A percentile compares a stretch with the other conserved stretches of the same genome.
Evolutionary conservation across 176 grass and related monocot genomes (phyloP).

Genomic region (Triticum monococcum): DNA sequence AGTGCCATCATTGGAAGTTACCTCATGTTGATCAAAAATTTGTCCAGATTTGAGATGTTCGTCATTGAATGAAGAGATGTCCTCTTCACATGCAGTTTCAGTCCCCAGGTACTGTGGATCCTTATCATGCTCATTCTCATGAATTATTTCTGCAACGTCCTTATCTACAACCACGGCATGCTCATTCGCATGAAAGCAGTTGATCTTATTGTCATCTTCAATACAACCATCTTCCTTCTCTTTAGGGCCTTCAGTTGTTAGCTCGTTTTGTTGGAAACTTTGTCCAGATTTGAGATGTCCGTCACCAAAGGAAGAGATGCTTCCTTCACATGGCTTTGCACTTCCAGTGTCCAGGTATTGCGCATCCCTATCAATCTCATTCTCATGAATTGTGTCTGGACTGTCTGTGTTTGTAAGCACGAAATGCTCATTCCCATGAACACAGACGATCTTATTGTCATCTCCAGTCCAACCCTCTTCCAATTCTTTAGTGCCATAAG

Average conservation of each 20-base stretch:
- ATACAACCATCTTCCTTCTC: slow-evolving; percentile 37
- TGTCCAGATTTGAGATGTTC: slow-evolving; percentile 39
- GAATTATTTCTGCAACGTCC: neutral
- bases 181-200: neutral
- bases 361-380: slow-evolving; percentile 14
- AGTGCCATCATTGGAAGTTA: slow-evolving; percentile 5
- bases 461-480: slow-evolving; percentile 28
- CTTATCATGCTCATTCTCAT: neutral
- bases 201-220: slow-evolving; percentile 6
- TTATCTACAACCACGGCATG: neutral
- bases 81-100: slow-evolving; percentile 36
- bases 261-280: slow-evolving; percentile 35
- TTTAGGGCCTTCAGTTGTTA: neutral
- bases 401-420: neutral
- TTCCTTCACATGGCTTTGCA: slow-evolving; percentile 53
- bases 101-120: neutral
- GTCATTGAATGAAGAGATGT: slow-evolving; percentile 38
- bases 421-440: slow-evolving; percentile 6
- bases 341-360: slow-evolving; percentile 28
- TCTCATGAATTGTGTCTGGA: neutral
- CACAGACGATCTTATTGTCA: neutral
- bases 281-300: slow-evolving; percentile 41
- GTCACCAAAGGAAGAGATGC: slow-evolving; percentile 46
- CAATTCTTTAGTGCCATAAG: slow-evolving; percentile 26
- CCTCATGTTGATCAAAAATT: slow-evolving; percentile 35